phyloP scores from a whole-genome alignment of 768 basidiomycete species.

The Tricholoma bakamatsutake region DNA sequence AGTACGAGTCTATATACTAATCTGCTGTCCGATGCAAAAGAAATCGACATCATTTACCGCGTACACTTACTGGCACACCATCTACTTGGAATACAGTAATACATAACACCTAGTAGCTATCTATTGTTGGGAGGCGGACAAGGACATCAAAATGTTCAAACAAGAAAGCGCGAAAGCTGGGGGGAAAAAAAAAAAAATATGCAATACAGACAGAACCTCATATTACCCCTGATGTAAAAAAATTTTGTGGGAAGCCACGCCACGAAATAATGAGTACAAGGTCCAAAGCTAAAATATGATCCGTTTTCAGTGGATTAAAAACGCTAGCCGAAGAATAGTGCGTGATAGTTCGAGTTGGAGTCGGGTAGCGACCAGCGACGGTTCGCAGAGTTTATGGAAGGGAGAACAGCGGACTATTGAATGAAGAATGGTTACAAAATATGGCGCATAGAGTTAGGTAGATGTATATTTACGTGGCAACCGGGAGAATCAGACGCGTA shows the following conservation, averaged over 20 bases:
- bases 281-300: constrained; percentile 2
- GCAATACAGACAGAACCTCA: background rate
- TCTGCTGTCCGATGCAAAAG: no score
- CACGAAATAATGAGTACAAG: background rate
- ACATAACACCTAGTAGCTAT: background rate
- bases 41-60: no score
- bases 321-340: constrained; percentile 23
- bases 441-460: background rate
- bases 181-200: background rate
- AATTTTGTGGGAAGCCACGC: background rate
- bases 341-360: constrained; percentile 18
- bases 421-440: background rate
- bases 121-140: background rate
- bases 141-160: background rate
- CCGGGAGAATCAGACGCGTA: constrained; percentile 7
- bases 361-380: constrained; percentile 31
- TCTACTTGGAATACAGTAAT: background rate
- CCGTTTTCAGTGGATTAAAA: constrained; percentile 8
- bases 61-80: no score
- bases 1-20: no score
- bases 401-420: constrained; percentile 12
- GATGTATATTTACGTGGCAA: constrained; percentile 2
- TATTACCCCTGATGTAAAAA: background rate
- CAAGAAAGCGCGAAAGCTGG: background rate
- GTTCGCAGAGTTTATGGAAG: constrained; percentile 25